Conservation (phyloP, 1,139 yeast genomes). For the Yamadazyma blattariae region DNA sequence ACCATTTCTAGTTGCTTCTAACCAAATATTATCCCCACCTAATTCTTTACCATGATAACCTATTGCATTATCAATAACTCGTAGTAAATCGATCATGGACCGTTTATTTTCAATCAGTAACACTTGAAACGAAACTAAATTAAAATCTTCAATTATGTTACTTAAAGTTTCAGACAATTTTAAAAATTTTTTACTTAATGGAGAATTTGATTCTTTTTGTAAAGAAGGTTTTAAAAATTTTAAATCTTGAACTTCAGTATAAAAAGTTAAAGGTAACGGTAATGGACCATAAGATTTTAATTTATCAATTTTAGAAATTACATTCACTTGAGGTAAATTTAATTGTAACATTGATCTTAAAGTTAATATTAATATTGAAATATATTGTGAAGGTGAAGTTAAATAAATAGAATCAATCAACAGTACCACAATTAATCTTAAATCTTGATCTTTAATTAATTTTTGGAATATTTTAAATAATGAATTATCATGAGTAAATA, state of each 20-base stretch:
- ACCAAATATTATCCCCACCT: constrained; percentile 96
- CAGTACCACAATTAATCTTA: constrained; percentile 83
- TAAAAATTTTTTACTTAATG: constrained; percentile 62
- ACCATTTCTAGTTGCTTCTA: constrained; percentile 79
- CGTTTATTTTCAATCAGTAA: constrained; percentile 87
- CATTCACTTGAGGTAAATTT: constrained; percentile 45
- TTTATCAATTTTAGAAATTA: constrained; percentile 82
- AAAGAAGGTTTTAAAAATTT: constrained; percentile 64
- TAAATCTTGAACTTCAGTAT: constrained; percentile 89
- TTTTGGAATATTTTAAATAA: constrained; percentile 30
- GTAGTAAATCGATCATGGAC: constrained; percentile 80
- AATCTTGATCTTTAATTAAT: constrained; percentile 32
- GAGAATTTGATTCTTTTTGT: constrained; percentile 63
- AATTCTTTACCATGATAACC: constrained; percentile 92
- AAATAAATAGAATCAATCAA: constrained; percentile 83
- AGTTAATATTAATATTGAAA: constrained; percentile 79
- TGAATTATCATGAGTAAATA: constrained; percentile 46
- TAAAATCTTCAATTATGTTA: constrained; percentile 82
- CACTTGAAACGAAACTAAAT: constrained; percentile 85
- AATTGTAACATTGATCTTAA: constrained; percentile 60
- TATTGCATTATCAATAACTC: constrained; percentile 81
- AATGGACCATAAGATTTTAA: constrained; percentile 55
- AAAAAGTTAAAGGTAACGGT: constrained; percentile 78
- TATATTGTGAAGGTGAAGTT: constrained; percentile 85
- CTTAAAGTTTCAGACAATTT: constrained; percentile 75